A percentile compares a stretch with the other conserved stretches of the same genome.
Evolutionary conservation across 1,284 basidiomycete species (phyloP).

Genomic region (Ganoderma multipileum): DNA sequence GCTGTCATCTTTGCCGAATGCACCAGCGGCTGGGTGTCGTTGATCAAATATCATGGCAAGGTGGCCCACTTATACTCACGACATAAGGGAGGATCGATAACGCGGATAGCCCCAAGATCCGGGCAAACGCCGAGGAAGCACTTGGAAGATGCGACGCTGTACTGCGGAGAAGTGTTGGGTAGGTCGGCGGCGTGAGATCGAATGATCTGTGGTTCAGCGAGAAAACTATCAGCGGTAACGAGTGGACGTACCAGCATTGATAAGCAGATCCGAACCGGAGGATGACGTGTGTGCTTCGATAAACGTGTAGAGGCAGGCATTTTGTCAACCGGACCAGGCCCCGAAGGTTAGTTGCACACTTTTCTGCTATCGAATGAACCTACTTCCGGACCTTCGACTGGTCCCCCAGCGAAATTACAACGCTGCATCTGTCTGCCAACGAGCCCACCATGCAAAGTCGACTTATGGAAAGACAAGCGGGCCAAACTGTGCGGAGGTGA

Average conservation of each 20-base stretch:
- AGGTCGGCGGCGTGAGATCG: neutral
- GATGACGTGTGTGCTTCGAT: conserved; percentile 3
- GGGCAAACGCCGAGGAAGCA: neutral
- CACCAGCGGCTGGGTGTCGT: neutral
- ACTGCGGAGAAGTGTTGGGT: neutral
- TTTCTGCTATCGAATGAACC: conserved; percentile 12
- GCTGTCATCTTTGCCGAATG: neutral
- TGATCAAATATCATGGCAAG: neutral
- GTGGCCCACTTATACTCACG: neutral
- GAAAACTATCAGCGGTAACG: too few relatives aligned
- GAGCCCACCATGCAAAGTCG: conserved; percentile 17
- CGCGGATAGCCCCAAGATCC: neutral
- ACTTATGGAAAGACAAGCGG: conserved; percentile 31
- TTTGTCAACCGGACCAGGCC: too few relatives aligned
- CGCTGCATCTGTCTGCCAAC: conserved; percentile 21
- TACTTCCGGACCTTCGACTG: conserved; percentile 25
- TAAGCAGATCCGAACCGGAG: neutral
- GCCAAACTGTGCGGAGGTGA: conserved; percentile 24
- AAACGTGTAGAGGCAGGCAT: too few relatives aligned
- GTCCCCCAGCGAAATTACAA: conserved; percentile 25
- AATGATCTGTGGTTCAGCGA: neutral
- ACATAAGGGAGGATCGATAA: neutral
- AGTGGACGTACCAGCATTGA: neutral
- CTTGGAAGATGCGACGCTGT: neutral
- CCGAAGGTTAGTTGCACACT: neutral